Evolutionary conservation across 805 yeast genomes (phyloP).

Genomic region (Wickerhamiella alocasiicola): DNA sequence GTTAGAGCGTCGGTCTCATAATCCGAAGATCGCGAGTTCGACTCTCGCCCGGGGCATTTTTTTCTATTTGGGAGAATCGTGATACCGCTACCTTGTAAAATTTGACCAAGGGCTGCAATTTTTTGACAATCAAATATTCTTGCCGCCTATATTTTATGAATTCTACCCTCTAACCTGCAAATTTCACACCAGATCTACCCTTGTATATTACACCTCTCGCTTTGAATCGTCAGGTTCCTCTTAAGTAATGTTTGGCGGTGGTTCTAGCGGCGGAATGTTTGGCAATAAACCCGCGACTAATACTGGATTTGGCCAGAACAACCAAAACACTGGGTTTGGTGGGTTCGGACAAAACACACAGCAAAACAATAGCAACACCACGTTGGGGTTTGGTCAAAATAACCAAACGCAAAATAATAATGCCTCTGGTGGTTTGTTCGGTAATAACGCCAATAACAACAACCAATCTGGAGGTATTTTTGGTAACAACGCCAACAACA

Average conservation of each 20-base stretch:
- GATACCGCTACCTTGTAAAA: too few relatives aligned
- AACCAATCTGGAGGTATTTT: slow-evolving; percentile 20
- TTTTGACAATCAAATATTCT: too few relatives aligned
- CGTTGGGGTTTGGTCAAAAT: slow-evolving; percentile 7
- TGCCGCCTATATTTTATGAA: too few relatives aligned
- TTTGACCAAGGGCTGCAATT: too few relatives aligned
- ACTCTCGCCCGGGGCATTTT: slow-evolving; percentile 11
- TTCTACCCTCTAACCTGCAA: too few relatives aligned
- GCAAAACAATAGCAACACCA: background rate
- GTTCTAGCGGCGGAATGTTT: slow-evolving; percentile 1
- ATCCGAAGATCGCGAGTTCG: slow-evolving; percentile 13
- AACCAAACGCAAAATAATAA: slow-evolving; percentile 1
- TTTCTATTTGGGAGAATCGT: too few relatives aligned
- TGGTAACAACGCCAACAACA: slow-evolving; percentile 21
- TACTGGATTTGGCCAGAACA: slow-evolving; percentile 8
- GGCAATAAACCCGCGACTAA: slow-evolving; percentile 3
- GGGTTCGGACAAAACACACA: slow-evolving; percentile 4
- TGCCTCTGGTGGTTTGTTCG: slow-evolving; percentile 11
- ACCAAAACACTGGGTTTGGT: slow-evolving; percentile 13
- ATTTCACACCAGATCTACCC: too few relatives aligned
- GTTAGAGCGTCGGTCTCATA: slow-evolving; percentile 13
- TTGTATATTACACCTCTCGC: too few relatives aligned
- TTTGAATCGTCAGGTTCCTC: too few relatives aligned
- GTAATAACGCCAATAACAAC: slow-evolving; percentile 10
- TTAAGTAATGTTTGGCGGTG: slow-evolving; percentile 4